Conservation (phyloP, 345 rosid species). For the Eucalyptus tenuipes region DNA sequence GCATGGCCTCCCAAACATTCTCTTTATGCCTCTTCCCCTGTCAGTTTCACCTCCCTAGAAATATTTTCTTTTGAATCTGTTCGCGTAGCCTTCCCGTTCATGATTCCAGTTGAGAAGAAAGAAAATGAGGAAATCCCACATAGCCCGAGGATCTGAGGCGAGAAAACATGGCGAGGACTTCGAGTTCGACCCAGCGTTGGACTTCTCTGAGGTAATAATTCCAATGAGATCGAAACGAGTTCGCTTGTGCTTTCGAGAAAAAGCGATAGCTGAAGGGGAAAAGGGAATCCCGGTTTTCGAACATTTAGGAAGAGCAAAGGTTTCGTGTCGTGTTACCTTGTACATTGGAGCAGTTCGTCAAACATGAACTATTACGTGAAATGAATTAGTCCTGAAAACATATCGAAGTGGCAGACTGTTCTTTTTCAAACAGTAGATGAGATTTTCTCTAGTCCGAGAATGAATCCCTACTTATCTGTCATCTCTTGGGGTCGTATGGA, state of each 20-base stretch:
- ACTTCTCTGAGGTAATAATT: not conserved
- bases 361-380: not conserved
- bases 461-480: not conserved
- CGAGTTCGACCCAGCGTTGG: not conserved
- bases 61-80: not conserved
- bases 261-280: not conserved
- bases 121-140: not conserved
- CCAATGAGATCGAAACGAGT: not conserved
- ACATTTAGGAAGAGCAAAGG: not conserved
- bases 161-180: not conserved
- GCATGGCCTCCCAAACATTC: not conserved
- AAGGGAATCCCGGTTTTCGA: not conserved
- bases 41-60: not conserved
- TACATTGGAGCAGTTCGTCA: not conserved
- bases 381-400: not conserved
- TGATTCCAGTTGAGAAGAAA: not conserved
- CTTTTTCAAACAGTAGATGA: not conserved
- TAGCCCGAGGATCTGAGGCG: not conserved
- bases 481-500: not conserved
- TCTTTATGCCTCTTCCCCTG: not conserved
- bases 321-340: not conserved
- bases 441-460: not conserved
- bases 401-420: not conserved
- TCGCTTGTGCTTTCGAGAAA: not conserved
- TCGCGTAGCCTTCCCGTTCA: not conserved